Evolutionary conservation across 176 grass and related monocot genomes (phyloP).

Genomic region (Oryza meridionalis): DNA sequence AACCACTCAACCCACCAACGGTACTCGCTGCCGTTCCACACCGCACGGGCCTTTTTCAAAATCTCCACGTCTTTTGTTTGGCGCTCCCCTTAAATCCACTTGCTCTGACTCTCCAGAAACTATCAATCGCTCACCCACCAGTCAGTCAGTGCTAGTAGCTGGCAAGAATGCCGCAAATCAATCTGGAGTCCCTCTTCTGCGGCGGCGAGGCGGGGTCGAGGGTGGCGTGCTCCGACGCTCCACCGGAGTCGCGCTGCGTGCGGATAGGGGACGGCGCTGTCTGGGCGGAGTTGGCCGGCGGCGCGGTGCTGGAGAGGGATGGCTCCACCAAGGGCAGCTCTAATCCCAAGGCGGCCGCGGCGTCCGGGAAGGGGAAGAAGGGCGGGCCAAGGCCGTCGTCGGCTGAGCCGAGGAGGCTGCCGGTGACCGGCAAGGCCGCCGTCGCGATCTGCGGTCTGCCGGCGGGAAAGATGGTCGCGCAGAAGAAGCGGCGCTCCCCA

Average conservation of each 20-base stretch:
- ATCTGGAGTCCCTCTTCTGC: slow-evolving; percentile 6
- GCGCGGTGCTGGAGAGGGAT: slow-evolving; percentile 36
- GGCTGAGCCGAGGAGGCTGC: background rate
- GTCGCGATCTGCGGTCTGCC: slow-evolving; percentile 32
- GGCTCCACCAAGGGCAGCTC: slow-evolving; percentile 49
- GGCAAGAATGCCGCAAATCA: slow-evolving; percentile 25
- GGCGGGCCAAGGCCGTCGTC: background rate
- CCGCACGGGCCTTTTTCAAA: slow-evolving; percentile 17
- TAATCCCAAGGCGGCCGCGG: slow-evolving; percentile 46
- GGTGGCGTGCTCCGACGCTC: background rate
- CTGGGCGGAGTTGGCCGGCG: background rate
- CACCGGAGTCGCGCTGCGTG: slow-evolving; percentile 2
- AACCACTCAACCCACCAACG: slow-evolving; percentile 21
- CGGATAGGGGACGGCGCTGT: background rate
- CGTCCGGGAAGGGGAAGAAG: background rate
- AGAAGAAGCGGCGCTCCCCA: slow-evolving; percentile 9
- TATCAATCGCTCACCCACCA: background rate
- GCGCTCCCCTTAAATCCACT: slow-evolving; percentile 32
- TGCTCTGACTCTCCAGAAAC: background rate
- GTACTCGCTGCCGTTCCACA: background rate
- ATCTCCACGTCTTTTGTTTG: background rate
- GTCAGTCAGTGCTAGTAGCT: background rate
- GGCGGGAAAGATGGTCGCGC: slow-evolving; percentile 39
- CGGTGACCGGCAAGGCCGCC: background rate
- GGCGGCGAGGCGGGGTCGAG: background rate